A percentile compares a stretch with the other conserved stretches of the same genome.
These are phyloP conservation scores for Ambrosiella cleistominuta DNA, from an alignment of 2,329 filamentous ascomycete genomes.

Conservation along the genomic window DNA sequence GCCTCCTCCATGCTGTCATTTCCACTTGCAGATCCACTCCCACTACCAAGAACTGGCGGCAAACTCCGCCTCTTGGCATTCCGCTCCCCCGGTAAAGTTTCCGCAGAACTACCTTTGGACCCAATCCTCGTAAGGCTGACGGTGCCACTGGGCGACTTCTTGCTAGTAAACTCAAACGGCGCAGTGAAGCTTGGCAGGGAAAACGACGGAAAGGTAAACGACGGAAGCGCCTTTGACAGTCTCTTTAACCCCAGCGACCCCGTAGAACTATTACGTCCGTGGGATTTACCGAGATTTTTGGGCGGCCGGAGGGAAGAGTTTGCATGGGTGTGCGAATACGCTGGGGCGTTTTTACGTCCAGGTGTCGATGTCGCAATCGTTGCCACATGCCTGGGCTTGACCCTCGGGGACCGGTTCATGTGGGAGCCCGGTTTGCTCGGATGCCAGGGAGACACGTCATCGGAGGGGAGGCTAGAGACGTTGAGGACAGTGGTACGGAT, in stretches of 20 bases:
- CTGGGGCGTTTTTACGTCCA: background rate
- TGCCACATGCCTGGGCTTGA: background rate
- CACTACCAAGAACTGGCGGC: background rate
- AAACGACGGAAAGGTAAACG: constrained; percentile 5
- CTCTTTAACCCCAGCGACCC: constrained; percentile 1
- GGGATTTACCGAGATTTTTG: background rate
- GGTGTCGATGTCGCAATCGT: background rate
- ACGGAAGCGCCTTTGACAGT: constrained; percentile 4
- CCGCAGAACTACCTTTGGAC: constrained; percentile 32
- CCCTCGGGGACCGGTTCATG: too few species aligned
- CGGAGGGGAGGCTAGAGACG: too few species aligned
- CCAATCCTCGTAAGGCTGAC: background rate
- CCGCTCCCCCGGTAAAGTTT: constrained; percentile 18
- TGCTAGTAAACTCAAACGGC: constrained; percentile 5
- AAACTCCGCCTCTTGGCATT: constrained; percentile 1
- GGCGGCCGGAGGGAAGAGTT: background rate
- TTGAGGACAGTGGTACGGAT: too few species aligned
- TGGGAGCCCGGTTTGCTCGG: too few species aligned
- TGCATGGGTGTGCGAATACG: background rate
- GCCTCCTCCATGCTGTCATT: background rate
- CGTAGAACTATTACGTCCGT: constrained; percentile 2
- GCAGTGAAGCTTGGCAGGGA: constrained; percentile 4
- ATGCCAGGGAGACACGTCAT: too few species aligned
- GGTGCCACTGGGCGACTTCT: background rate
- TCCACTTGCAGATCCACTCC: background rate